These are phyloP conservation scores for Medicago ruthenica DNA, from an alignment of 306 rosid genomes.

Conservation along the genomic window DNA sequence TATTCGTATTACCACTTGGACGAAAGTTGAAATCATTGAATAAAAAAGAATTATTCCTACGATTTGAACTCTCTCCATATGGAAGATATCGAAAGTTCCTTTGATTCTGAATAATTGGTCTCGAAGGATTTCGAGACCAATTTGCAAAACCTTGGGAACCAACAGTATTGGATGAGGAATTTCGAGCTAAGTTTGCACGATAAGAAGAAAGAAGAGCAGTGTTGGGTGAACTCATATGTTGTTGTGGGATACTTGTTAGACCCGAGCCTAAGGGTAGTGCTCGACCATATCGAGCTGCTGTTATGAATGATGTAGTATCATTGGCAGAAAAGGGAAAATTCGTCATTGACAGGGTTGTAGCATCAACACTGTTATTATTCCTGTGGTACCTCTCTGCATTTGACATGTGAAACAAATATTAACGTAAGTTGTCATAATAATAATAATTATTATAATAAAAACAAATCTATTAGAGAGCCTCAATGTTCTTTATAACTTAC, in stretches of 20 bases:
- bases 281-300: constrained; percentile 12
- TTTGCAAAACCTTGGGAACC: not conserved
- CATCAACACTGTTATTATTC: not conserved
- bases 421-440: not conserved
- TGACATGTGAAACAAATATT: not conserved
- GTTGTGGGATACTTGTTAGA: no score
- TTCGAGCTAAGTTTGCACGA: not conserved
- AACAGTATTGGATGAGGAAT: constrained; percentile 34
- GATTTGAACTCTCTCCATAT: not conserved
- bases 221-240: not conserved
- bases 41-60: not conserved
- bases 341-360: not conserved
- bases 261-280: not conserved
- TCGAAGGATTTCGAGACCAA: constrained; percentile 32
- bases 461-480: no score
- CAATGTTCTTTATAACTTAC: no score
- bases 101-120: not conserved
- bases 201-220: constrained; percentile 6
- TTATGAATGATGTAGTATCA: not conserved
- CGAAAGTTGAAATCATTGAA: not conserved
- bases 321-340: constrained; percentile 14
- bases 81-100: not conserved
- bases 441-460: no score
- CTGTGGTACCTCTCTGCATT: not conserved
- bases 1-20: constrained; percentile 25